phyloP scores from a whole-genome alignment of 2,329 filamentous ascomycete species.

The Hypoxylon sp. region DNA sequence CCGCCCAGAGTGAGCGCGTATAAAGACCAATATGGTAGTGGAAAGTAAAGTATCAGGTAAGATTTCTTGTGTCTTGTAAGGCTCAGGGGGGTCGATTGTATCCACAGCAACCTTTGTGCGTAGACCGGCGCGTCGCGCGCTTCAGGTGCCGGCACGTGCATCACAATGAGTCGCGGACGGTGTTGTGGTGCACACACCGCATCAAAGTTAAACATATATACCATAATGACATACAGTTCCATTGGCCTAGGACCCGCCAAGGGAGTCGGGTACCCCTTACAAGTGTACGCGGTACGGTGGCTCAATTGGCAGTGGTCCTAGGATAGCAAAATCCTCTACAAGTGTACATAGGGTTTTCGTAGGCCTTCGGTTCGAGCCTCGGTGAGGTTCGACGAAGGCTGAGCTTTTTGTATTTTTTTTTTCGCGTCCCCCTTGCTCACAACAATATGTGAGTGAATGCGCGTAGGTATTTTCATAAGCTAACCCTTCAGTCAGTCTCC shows the following conservation, averaged over 20 bases:
- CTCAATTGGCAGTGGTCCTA: not conserved
- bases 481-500: too few species aligned
- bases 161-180: not conserved
- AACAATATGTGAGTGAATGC: too few species aligned
- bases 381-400: not conserved
- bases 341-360: slow-evolving; percentile 1
- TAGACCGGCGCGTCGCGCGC: too few species aligned
- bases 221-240: not conserved
- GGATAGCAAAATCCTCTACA: not conserved
- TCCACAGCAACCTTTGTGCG: not conserved
- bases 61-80: not conserved
- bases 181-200: not conserved
- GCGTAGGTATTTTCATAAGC: too few species aligned
- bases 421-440: not conserved
- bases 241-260: not conserved
- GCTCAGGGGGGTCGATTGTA: not conserved
- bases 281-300: not conserved
- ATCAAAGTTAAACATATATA: not conserved
- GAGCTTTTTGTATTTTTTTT: slow-evolving; percentile 4
- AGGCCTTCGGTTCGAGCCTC: not conserved
- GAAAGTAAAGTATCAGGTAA: not conserved
- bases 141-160: not conserved
- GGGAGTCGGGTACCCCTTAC: not conserved
- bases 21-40: not conserved
- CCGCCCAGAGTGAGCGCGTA: not conserved